These are phyloP conservation scores for Hyphochytrium catenoides DNA, from an alignment of 352 stramenopile genomes.

Conservation along the genomic window DNA sequence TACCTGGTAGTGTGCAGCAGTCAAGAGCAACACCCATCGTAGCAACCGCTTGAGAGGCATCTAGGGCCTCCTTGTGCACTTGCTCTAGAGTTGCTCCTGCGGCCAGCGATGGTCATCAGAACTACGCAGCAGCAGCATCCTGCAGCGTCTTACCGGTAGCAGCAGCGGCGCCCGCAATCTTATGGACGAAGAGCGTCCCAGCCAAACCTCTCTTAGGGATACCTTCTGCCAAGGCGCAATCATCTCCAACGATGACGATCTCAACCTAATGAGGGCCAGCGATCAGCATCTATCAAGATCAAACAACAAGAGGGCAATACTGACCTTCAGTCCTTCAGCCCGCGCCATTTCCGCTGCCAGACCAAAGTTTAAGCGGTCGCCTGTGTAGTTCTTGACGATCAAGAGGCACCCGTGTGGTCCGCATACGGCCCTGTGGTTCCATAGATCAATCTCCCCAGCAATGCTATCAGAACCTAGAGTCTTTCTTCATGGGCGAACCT, in stretches of 20 bases:
- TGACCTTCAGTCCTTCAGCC: constrained; percentile 55
- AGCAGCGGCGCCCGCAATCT: constrained; percentile 74
- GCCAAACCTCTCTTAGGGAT: constrained; percentile 40
- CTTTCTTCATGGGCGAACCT: constrained; percentile 18
- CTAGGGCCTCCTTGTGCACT: constrained; percentile 30
- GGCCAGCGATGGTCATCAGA: too few species aligned
- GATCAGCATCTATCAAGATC: too few species aligned
- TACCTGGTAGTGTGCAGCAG: constrained; percentile 76
- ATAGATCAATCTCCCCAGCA: constrained; percentile 16
- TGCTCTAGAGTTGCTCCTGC: constrained; percentile 30
- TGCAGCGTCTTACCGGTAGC: constrained; percentile 45
- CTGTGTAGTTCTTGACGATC: constrained; percentile 98
- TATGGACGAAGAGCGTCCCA: constrained; percentile 90
- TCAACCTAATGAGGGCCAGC: too few species aligned
- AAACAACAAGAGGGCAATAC: too few species aligned
- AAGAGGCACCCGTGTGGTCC: constrained; percentile 66
- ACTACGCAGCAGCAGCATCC: constrained; percentile 15
- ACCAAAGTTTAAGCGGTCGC: constrained; percentile 95
- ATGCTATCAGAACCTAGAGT: neutral
- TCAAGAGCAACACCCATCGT: constrained; percentile 86
- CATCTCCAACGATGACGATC: constrained; percentile 91
- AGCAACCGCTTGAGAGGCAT: constrained; percentile 33
- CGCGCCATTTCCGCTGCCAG: constrained; percentile 87
- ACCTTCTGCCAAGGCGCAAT: constrained; percentile 45
- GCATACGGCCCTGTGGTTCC: constrained; percentile 6